A percentile compares a stretch with the other conserved stretches of the same genome.
Evolutionary conservation across 805 yeast genomes (phyloP).

Genomic region (Metschnikowia chrysomelidarum): DNA sequence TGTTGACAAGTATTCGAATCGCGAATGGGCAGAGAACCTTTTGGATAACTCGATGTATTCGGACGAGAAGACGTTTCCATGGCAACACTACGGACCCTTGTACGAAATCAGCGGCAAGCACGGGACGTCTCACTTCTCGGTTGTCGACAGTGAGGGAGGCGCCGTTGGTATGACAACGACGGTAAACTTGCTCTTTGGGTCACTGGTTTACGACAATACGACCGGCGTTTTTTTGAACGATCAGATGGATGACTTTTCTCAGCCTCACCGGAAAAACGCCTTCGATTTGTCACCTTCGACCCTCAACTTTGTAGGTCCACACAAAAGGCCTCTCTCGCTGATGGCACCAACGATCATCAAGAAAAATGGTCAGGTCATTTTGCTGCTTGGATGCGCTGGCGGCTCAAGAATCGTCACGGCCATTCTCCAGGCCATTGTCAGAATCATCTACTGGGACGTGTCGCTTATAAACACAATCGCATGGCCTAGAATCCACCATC

Average conservation of each 20-base stretch:
- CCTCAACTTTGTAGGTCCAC: slow-evolving; percentile 73
- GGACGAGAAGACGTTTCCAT: slow-evolving; percentile 54
- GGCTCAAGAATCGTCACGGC: slow-evolving; percentile 86
- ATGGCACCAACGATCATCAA: slow-evolving; percentile 66
- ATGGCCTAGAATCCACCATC: slow-evolving; percentile 86
- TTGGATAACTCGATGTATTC: slow-evolving; percentile 50
- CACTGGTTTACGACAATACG: slow-evolving; percentile 69
- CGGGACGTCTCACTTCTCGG: slow-evolving; percentile 87
- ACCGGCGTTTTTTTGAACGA: slow-evolving; percentile 86
- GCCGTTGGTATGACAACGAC: slow-evolving; percentile 90
- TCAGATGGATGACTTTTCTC: slow-evolving; percentile 93
- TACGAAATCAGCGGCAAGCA: slow-evolving; percentile 77
- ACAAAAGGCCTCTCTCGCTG: slow-evolving; percentile 81
- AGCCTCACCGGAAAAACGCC: slow-evolving; percentile 65
- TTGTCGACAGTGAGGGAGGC: slow-evolving; percentile 70
- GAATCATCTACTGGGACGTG: slow-evolving; percentile 58
- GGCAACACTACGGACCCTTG: slow-evolving; percentile 76
- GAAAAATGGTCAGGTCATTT: slow-evolving; percentile 33
- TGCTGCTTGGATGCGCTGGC: slow-evolving; percentile 87
- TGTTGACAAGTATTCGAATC: slow-evolving; percentile 44
- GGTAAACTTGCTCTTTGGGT: slow-evolving; percentile 80
- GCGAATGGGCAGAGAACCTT: slow-evolving; percentile 54
- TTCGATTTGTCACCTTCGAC: slow-evolving; percentile 80
- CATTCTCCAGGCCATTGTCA: slow-evolving; percentile 73
- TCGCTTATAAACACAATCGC: slow-evolving; percentile 68